A percentile compares a stretch with the other conserved stretches of the same genome.
These are phyloP conservation scores for Rhizoclosmatium sp. DNA, from an alignment of 192 early-diverging fungal species.

Conservation along the genomic window DNA sequence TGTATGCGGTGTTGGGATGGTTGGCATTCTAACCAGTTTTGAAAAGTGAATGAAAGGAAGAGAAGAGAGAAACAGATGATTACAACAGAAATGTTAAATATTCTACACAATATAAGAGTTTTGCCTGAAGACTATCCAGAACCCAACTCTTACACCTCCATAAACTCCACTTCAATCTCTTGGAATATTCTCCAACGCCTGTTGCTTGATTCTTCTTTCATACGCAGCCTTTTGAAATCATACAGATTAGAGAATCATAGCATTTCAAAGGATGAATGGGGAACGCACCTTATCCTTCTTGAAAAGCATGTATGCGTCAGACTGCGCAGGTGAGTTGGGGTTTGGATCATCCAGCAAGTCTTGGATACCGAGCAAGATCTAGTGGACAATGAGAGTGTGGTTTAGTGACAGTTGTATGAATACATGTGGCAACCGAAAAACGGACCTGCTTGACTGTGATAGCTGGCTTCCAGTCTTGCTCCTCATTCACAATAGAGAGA, in stretches of 20 bases:
- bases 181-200: conserved; percentile 23
- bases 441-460: conserved; percentile 90
- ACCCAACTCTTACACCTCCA: no score
- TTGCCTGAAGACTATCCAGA: no score
- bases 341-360: conserved; percentile 93
- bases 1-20: not conserved
- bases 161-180: conserved; percentile 5
- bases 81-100: no score
- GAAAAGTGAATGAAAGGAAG: no score
- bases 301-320: conserved; percentile 81
- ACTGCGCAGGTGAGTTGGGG: conserved; percentile 86
- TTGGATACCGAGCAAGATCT: conserved; percentile 88
- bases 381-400: no score
- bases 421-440: no score
- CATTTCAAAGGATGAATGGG: not conserved
- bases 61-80: no score
- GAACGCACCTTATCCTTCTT: conserved; percentile 58
- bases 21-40: not conserved
- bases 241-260: not conserved
- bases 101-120: no score
- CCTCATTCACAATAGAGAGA: conserved; percentile 94
- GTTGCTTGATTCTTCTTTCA: conserved; percentile 31
- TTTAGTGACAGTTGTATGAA: no score
- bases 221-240: conserved; percentile 19
- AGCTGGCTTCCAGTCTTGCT: conserved; percentile 79